These are phyloP conservation scores for Pharus latifolius DNA, from an alignment of 176 grass and related monocot species.

Conservation along the genomic window DNA sequence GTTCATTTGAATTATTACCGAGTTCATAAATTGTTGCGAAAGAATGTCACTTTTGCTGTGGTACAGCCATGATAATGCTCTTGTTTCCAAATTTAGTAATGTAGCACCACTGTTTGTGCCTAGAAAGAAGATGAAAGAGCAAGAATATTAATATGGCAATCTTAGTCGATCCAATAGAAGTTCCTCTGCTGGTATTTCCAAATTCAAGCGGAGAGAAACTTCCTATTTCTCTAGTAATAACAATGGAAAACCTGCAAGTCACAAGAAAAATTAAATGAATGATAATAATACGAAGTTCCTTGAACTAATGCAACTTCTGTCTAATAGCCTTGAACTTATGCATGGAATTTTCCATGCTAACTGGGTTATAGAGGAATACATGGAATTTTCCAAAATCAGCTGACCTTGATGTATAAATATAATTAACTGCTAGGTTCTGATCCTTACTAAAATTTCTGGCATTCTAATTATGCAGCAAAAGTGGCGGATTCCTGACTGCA, in stretches of 20 bases:
- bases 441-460: background rate
- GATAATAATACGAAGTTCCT: background rate
- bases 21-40: conserved; percentile 44
- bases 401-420: background rate
- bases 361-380: background rate
- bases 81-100: conserved; percentile 53
- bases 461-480: background rate
- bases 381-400: background rate
- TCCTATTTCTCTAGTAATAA: background rate
- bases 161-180: background rate
- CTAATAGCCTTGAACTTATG: background rate
- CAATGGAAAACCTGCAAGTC: background rate
- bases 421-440: background rate
- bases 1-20: conserved; percentile 29
- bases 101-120: conserved; percentile 33
- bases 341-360: background rate
- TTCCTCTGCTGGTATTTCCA: background rate
- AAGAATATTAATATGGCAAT: background rate
- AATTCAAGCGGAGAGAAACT: background rate
- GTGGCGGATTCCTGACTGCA: background rate
- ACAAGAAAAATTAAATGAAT: background rate
- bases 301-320: background rate
- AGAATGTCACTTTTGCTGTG: conserved; percentile 51
- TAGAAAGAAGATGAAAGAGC: conserved; percentile 26
- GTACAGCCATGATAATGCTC: conserved; percentile 32